Conservation (phyloP, 495 filamentous ascomycete species). For the Podospora appendiculata region DNA sequence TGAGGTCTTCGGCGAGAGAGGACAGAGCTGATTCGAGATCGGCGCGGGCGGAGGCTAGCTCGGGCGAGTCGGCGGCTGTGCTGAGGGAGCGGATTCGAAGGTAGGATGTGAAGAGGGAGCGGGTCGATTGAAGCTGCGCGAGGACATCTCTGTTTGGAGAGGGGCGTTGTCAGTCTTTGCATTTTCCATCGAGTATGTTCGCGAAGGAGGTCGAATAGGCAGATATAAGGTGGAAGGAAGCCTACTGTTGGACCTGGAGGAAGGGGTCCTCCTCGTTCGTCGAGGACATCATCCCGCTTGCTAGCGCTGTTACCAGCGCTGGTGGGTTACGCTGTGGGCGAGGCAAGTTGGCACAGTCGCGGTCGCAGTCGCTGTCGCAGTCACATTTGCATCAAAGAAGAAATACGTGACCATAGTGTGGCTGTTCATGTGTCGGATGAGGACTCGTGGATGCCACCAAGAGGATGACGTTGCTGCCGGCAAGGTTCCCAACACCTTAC, state of each 20-base stretch:
- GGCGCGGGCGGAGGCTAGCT: conserved; percentile 71
- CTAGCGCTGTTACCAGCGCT: neutral
- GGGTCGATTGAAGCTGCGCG: conserved; percentile 65
- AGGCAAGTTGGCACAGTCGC: neutral
- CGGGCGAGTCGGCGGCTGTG: conserved; percentile 54
- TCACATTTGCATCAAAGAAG: neutral
- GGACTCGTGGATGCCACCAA: too few species aligned
- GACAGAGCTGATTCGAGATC: conserved; percentile 75
- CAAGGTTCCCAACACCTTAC: neutral
- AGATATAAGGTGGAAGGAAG: too few species aligned
- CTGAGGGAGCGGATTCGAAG: conserved; percentile 87
- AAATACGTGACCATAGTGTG: neutral
- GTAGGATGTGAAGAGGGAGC: conserved; percentile 87
- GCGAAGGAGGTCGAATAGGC: neutral
- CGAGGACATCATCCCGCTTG: conserved; percentile 55
- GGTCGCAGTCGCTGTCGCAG: too few species aligned
- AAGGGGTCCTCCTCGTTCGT: conserved; percentile 79
- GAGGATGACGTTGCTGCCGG: conserved; percentile 7
- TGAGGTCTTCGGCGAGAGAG: conserved; percentile 75
- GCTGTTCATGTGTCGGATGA: neutral
- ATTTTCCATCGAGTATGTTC: neutral
- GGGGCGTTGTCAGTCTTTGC: neutral
- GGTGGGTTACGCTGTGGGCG: neutral
- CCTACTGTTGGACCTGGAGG: conserved; percentile 84
- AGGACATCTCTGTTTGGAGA: conserved; percentile 65